These are phyloP conservation scores for Leptodontidium sp. DNA, from an alignment of 2,329 filamentous ascomycete species.

Conservation along the genomic window DNA sequence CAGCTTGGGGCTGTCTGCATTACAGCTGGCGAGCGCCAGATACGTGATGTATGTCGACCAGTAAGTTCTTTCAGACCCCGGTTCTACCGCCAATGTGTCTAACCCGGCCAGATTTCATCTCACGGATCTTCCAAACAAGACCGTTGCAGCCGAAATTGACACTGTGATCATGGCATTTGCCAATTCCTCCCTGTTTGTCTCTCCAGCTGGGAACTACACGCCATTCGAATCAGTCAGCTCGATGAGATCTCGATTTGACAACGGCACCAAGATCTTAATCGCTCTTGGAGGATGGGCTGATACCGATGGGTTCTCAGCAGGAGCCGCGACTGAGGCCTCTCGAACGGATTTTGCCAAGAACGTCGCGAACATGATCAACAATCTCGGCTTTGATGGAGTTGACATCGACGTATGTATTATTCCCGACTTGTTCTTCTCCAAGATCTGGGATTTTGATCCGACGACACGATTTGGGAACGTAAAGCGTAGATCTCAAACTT, in stretches of 20 bases:
- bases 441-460: too few species aligned
- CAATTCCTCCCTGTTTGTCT: slow-evolving; percentile 35
- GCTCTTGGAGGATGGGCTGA: slow-evolving; percentile 82
- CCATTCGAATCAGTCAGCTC: slow-evolving; percentile 33
- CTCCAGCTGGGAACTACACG: slow-evolving; percentile 33
- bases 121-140: slow-evolving; percentile 30
- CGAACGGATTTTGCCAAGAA: slow-evolving; percentile 69
- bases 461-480: too few species aligned
- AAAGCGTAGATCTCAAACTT: too few species aligned
- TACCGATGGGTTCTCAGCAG: slow-evolving; percentile 66
- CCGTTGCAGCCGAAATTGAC: slow-evolving; percentile 33
- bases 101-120: slow-evolving; percentile 23
- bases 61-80: slow-evolving; percentile 9
- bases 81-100: neutral
- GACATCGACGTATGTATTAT: slow-evolving; percentile 47
- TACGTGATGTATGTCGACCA: slow-evolving; percentile 29
- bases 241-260: slow-evolving; percentile 50
- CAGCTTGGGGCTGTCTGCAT: slow-evolving; percentile 20
- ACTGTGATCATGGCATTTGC: slow-evolving; percentile 37
- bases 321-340: slow-evolving; percentile 58
- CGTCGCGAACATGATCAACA: slow-evolving; percentile 67
- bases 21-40: slow-evolving; percentile 22
- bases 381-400: slow-evolving; percentile 69
- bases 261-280: slow-evolving; percentile 68
- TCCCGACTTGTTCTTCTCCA: too few species aligned